Percentiles rank a stretch among this genome's conserved stretches.
Conservation (phyloP, 164 flowering plant genomes). For the Aristolochia fimbriata region DNA sequence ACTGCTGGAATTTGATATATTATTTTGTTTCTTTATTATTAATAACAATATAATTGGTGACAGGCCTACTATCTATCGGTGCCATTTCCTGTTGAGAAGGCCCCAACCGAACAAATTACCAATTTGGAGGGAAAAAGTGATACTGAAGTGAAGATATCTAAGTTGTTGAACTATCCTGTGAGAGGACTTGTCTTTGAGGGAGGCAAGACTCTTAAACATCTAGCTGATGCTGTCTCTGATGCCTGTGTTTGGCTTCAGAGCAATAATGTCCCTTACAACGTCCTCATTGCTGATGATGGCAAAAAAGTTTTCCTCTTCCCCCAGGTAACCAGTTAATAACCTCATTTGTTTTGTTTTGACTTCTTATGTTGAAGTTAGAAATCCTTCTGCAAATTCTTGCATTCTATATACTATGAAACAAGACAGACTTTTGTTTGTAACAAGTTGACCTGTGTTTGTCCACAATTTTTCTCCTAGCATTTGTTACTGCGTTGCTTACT, state of each 20-base stretch:
- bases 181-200: conserved; percentile 69
- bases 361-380: no score
- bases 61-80: conserved; percentile 66
- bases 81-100: conserved; percentile 74
- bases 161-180: conserved; percentile 63
- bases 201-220: conserved; percentile 39
- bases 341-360: not conserved
- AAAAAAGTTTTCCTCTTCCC: conserved; percentile 57
- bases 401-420: no score
- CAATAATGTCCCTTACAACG: conserved; percentile 66
- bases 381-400: no score
- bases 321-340: conserved; percentile 35
- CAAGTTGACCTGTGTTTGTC: no score
- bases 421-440: no score
- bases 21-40: not conserved
- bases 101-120: conserved; percentile 29
- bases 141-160: conserved; percentile 35
- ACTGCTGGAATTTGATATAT: no score
- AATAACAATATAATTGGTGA: not conserved
- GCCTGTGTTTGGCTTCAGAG: conserved; percentile 66
- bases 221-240: conserved; percentile 48
- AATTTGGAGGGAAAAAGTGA: conserved; percentile 6
- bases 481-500: no score
- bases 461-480: no score
- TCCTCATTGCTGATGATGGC: conserved; percentile 70